Evolutionary conservation across 768 basidiomycete species (phyloP).

Genomic region (Leccinum fibrillosum): DNA sequence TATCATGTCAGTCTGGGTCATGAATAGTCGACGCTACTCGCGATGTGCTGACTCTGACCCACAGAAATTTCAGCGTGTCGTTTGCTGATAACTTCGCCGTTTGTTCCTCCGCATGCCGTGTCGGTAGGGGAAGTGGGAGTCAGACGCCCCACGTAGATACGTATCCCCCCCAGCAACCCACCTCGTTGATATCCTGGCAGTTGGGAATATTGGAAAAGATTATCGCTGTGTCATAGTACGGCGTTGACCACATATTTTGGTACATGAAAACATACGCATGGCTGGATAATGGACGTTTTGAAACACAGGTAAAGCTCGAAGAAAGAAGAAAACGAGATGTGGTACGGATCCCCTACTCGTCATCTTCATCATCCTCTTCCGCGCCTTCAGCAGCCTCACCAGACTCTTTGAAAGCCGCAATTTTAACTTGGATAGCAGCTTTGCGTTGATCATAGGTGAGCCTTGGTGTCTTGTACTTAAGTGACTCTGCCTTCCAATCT

Average conservation of each 20-base stretch:
- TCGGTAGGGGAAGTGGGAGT: conserved; percentile 41
- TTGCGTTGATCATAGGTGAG: conserved; percentile 78
- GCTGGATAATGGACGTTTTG: conserved; percentile 11
- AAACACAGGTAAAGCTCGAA: not conserved
- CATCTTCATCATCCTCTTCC: conserved; percentile 41
- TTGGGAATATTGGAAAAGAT: conserved; percentile 44
- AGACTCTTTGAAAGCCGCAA: conserved; percentile 82
- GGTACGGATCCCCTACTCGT: conserved; percentile 49
- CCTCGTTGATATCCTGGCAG: conserved; percentile 55
- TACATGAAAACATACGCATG: conserved; percentile 22
- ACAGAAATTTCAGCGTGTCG: conserved; percentile 62
- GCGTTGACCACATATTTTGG: conserved; percentile 7
- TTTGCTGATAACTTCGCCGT: conserved; percentile 50
- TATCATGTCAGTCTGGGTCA: conserved; percentile 53
- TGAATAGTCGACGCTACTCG: not conserved
- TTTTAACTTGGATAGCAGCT: conserved; percentile 80
- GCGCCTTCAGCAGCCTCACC: conserved; percentile 38
- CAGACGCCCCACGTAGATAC: conserved; percentile 43
- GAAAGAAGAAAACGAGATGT: not conserved
- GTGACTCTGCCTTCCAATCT: conserved; percentile 87
- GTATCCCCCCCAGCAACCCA: conserved; percentile 31
- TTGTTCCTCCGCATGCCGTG: conserved; percentile 54
- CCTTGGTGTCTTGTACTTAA: conserved; percentile 65
- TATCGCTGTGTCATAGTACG: conserved; percentile 22
- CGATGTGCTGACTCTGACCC: conserved; percentile 5